Percentiles rank a stretch among this genome's conserved stretches.
Conservation (phyloP, 305 asterid genomes). For the Fraxinus albicans region DNA sequence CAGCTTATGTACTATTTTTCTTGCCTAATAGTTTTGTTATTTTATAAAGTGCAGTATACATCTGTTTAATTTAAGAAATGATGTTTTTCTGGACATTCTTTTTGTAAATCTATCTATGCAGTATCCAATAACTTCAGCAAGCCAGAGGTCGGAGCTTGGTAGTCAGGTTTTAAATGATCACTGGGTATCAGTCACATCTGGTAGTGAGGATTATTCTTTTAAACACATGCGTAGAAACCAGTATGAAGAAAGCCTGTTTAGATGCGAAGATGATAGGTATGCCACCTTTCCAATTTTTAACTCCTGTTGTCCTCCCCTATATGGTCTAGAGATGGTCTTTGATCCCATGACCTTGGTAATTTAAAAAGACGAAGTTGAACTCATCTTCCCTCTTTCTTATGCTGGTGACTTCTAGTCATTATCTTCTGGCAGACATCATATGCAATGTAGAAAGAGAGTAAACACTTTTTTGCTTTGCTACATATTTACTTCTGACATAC, state of each 20-base stretch:
- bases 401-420: not conserved
- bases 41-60: not conserved
- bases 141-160: constrained; percentile 94
- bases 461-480: not conserved
- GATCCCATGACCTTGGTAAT: not conserved
- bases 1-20: not conserved
- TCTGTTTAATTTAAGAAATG: not conserved
- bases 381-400: not conserved
- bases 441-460: not conserved
- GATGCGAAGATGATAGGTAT: constrained; percentile 99
- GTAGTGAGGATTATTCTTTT: constrained; percentile 99
- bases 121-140: constrained; percentile 87
- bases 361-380: constrained; percentile 4
- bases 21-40: not conserved
- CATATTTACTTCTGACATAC: constrained; percentile 14
- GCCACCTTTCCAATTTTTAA: not conserved
- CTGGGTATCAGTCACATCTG: constrained; percentile 99
- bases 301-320: not conserved
- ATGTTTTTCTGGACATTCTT: not conserved
- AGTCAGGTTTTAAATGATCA: constrained; percentile 82
- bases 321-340: not conserved
- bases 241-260: constrained; percentile 95
- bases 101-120: constrained; percentile 37
- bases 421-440: not conserved
- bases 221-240: constrained; percentile 98